phyloP scores from a whole-genome alignment of 352 stramenopile genomes.

The Phytophthora fragariaefolia region DNA sequence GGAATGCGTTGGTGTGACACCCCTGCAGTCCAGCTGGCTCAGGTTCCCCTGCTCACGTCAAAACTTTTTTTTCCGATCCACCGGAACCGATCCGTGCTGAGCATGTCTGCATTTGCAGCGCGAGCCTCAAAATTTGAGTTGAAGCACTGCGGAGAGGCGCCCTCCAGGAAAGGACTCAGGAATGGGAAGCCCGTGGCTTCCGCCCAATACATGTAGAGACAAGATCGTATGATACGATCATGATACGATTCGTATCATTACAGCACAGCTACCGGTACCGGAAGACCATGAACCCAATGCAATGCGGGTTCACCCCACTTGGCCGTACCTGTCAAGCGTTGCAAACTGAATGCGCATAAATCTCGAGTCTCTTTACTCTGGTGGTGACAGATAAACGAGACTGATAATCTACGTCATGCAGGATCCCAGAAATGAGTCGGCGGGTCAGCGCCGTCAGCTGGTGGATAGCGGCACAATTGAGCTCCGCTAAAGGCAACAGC shows the following conservation, averaged over 20 bases:
- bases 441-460: too few relatives aligned
- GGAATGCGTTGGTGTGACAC: background rate
- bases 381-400: background rate
- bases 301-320: too few relatives aligned
- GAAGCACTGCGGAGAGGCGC: slow-evolving; percentile 1
- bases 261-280: too few relatives aligned
- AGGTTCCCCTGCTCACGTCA: slow-evolving; percentile 15
- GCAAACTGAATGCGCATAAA: background rate
- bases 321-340: too few relatives aligned
- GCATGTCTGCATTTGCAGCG: too few relatives aligned
- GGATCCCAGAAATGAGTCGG: background rate
- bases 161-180: slow-evolving; percentile 2
- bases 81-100: slow-evolving; percentile 11
- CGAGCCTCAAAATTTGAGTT: slow-evolving; percentile 16
- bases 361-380: background rate
- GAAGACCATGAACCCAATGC: too few relatives aligned
- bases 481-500: background rate
- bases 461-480: too few relatives aligned
- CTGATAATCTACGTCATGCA: too few relatives aligned
- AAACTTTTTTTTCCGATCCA: slow-evolving; percentile 30
- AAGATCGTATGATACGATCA: too few relatives aligned
- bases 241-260: too few relatives aligned
- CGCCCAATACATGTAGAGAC: too few relatives aligned
- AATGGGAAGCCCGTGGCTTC: slow-evolving; percentile 1
- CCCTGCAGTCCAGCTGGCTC: slow-evolving; percentile 7